Base-by-base conservation (phyloP, 176 grass and related monocot species). In the Oryza longistaminata region DNA sequence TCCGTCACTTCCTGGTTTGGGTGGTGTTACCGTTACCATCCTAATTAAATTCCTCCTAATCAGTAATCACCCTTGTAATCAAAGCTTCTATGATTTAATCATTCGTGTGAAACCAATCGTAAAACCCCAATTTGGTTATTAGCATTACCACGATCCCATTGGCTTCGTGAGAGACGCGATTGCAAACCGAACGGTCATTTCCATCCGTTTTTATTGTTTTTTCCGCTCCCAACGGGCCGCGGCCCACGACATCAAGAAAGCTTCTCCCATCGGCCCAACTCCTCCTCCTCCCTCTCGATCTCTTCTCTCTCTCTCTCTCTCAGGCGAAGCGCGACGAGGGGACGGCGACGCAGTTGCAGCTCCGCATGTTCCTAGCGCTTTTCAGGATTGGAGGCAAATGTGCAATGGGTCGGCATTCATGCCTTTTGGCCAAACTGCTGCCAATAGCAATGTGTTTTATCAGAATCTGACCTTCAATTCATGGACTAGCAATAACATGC, bases 361-460 rank as follows among this genome's bases (percentile, higher is more conserved):
- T 10, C 58, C 24, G 11, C 81, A 78, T 43, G 61, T 33, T 43
- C 52, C 29, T 15, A 73, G 76, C 19, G 81, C 22, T 84, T 76
- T 71, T 87, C 70, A 24, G 19, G 76, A 83, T 7, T 91, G 64
- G 85, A 70, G 75, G 7, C 17, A 0, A n/a, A 27, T 42, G 22
- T 79, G 53, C 22, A 70, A 22, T 69, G 80, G 67, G 9, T 24
- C 58, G 2, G 53, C 85, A 14, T 22, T 80, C 71, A 40, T 80
- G 74, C 80, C 85, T 42, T 55, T 83, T 53, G 61, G 25, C 25
- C 64, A 53, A 25, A 66, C 65, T 53, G 52, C 66, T 35, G 69
- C 64, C 16, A 35, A 24, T 22, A 43, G 9, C 81, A 78, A 87
- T 80, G 68, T 52, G 15, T 88, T 83, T 22, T 45, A 94, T 9